A percentile compares a stretch with the other conserved stretches of the same genome.
Evolutionary conservation across 1,139 yeast species (phyloP).

Genomic region (Kurtzmaniella quercitrusa): DNA sequence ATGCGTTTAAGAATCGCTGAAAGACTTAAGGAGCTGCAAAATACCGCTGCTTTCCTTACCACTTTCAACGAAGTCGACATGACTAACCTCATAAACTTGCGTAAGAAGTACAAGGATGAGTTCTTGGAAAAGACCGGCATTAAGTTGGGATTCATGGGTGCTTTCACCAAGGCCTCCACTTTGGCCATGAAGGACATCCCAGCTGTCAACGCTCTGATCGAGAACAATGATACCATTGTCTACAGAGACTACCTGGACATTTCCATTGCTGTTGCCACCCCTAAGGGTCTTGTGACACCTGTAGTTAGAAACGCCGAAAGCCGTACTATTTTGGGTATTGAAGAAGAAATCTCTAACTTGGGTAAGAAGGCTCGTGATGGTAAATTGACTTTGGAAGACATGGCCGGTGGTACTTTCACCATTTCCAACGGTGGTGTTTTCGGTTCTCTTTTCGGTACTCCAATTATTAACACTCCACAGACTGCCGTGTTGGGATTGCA

Average conservation of each 20-base stretch:
- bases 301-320: conserved; percentile 97
- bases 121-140: conserved; percentile 89
- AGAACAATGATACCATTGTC: conserved; percentile 86
- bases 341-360: conserved; percentile 73
- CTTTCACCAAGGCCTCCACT: conserved; percentile 90
- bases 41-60: conserved; percentile 96
- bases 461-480: conserved; percentile 97
- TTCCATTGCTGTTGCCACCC: conserved; percentile 97
- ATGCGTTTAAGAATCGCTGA: conserved; percentile 99
- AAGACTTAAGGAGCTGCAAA: conserved; percentile 98
- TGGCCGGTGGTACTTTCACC: conserved; percentile 99
- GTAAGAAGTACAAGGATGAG: conserved; percentile 96
- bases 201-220: conserved; percentile 93
- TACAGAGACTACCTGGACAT: conserved; percentile 96
- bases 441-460: conserved; percentile 97
- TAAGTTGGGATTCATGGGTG: conserved; percentile 99
- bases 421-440: conserved; percentile 99
- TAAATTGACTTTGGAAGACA: conserved; percentile 93
- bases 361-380: conserved; percentile 97
- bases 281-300: conserved; percentile 98
- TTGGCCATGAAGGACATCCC: conserved; percentile 95
- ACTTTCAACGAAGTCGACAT: conserved; percentile 98
- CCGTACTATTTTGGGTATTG: conserved; percentile 82
- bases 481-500: conserved; percentile 97
- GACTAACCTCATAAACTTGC: conserved; percentile 89